A percentile compares a stretch with the other conserved stretches of the same genome.
phyloP scores from a whole-genome alignment of 1,284 basidiomycete genomes.

The Afroboletus lepidellus region DNA sequence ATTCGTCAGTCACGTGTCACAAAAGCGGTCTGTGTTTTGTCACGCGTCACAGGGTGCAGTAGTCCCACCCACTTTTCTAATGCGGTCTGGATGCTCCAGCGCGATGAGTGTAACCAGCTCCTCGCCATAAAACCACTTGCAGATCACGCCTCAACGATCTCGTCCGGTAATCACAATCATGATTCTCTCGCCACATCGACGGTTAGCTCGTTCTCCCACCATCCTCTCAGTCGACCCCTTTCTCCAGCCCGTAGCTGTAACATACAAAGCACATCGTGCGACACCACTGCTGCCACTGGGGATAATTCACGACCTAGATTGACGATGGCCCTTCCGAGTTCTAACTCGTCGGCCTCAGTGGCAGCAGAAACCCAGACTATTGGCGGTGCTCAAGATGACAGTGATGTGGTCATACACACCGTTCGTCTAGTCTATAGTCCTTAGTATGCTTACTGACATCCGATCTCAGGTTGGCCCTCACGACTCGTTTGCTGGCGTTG shows the following conservation, averaged over 20 bases:
- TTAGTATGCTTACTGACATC: not conserved
- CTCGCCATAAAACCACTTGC: conserved; percentile 21
- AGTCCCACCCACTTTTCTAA: conserved; percentile 7
- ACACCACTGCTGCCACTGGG: not conserved
- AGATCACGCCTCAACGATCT: conserved; percentile 6
- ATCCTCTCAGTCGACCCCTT: conserved; percentile 24
- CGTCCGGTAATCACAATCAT: not conserved
- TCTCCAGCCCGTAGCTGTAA: conserved; percentile 1
- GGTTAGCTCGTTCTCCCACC: conserved; percentile 1
- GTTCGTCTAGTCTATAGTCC: conserved; percentile 15
- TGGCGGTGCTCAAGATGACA: not conserved
- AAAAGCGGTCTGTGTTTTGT: too few relatives aligned
- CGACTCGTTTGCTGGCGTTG: conserved; percentile 83
- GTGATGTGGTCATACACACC: conserved; percentile 13
- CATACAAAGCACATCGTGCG: not conserved
- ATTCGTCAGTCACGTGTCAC: too few relatives aligned
- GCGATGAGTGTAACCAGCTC: conserved; percentile 20
- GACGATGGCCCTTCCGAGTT: not conserved
- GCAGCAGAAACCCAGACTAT: not conserved
- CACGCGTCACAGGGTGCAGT: too few relatives aligned
- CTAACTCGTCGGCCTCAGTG: not conserved
- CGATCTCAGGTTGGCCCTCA: conserved; percentile 56
- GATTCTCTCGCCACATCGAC: not conserved
- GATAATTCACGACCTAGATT: conserved; percentile 7
- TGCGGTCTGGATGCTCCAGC: conserved; percentile 24